Conservation (phyloP, 495 filamentous ascomycete genomes). For the Aspergillus haitiensis region DNA sequence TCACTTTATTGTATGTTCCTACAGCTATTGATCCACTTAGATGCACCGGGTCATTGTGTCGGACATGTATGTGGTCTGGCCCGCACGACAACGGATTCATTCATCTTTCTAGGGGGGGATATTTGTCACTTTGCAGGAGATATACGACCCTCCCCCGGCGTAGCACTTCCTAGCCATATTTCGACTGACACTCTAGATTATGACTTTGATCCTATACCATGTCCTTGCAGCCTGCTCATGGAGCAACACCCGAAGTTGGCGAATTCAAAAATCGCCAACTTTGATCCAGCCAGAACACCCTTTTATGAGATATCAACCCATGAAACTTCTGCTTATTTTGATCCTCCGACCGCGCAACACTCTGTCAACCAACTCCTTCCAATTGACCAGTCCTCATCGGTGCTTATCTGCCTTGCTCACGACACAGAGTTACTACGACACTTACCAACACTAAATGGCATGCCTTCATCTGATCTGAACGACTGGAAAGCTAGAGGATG, state of each 20-base stretch:
- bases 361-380: conserved; percentile 22
- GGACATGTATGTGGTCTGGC: conserved; percentile 44
- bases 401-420: conserved; percentile 54
- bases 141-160: conserved; percentile 45
- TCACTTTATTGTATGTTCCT: background rate
- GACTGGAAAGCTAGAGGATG: conserved; percentile 51
- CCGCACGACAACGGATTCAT: conserved; percentile 35
- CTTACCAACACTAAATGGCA: conserved; percentile 35
- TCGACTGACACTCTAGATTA: conserved; percentile 1
- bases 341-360: conserved; percentile 23
- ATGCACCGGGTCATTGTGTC: conserved; percentile 42
- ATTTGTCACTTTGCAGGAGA: conserved; percentile 54
- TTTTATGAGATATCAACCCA: conserved; percentile 27
- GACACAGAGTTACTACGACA: conserved; percentile 31
- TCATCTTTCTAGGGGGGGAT: conserved; percentile 55
- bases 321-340: conserved; percentile 24
- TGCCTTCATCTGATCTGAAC: conserved; percentile 46
- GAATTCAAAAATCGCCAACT: background rate
- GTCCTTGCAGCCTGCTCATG: conserved; percentile 31
- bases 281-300: conserved; percentile 17
- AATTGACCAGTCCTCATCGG: conserved; percentile 48
- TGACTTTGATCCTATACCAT: conserved; percentile 21
- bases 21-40: background rate
- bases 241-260: conserved; percentile 20
- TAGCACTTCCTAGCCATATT: conserved; percentile 21